Conservation (phyloP, 1,284 basidiomycete species). For the Leccinum subspadiceum region DNA sequence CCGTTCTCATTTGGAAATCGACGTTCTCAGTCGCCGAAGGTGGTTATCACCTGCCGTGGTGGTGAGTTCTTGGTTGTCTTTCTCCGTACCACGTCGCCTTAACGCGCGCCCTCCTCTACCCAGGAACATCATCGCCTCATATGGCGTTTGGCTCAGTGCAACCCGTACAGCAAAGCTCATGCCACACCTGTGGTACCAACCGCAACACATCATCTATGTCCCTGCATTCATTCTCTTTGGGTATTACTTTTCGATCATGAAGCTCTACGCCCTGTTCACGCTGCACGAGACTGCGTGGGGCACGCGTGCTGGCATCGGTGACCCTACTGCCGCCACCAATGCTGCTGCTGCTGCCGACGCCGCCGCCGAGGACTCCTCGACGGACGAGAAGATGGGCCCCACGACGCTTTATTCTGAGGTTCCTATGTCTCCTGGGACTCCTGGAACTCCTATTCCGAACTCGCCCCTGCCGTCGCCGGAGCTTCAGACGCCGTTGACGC, state of each 20-base stretch:
- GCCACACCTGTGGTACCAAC: slow-evolving; percentile 84
- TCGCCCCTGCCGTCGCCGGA: not conserved
- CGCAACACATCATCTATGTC: slow-evolving; percentile 84
- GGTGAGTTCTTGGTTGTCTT: slow-evolving; percentile 48
- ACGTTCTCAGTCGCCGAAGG: slow-evolving; percentile 66
- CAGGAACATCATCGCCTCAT: slow-evolving; percentile 77
- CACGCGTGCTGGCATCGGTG: slow-evolving; percentile 1
- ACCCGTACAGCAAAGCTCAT: slow-evolving; percentile 86
- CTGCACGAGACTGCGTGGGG: not conserved
- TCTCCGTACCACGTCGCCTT: slow-evolving; percentile 3
- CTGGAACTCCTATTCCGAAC: not conserved
- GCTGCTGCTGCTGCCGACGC: not conserved
- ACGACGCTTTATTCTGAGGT: not conserved
- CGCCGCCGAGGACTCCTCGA: slow-evolving; percentile 5
- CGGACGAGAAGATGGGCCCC: not conserved
- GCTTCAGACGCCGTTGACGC: not conserved
- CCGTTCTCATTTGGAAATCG: slow-evolving; percentile 75
- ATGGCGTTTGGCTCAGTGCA: slow-evolving; percentile 76
- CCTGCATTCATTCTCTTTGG: slow-evolving; percentile 91
- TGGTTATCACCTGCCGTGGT: slow-evolving; percentile 88
- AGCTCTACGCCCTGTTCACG: slow-evolving; percentile 65
- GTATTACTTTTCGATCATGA: slow-evolving; percentile 88
- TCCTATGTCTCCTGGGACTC: not conserved
- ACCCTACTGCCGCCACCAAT: slow-evolving; percentile 11
- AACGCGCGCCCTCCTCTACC: slow-evolving; percentile 1